phyloP scores from a whole-genome alignment of 139 green algal genomes.

The Closterium sp. region DNA sequence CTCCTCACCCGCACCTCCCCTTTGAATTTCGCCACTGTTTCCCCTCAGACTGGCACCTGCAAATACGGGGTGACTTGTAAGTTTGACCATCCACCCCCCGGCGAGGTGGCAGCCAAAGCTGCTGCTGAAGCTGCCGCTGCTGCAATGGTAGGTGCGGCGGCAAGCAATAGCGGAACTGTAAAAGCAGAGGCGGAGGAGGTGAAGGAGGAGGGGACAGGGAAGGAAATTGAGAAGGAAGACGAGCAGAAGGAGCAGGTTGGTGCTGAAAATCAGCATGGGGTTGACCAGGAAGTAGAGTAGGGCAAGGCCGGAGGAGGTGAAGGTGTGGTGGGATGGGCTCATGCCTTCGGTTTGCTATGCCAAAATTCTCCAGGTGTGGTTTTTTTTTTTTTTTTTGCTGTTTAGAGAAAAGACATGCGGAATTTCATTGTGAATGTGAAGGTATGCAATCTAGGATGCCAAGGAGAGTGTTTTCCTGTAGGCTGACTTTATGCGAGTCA shows the following conservation, averaged over 20 bases:
- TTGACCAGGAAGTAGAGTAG: background rate
- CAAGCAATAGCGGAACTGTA: background rate
- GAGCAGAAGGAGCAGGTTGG: background rate
- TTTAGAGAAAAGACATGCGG: too few species aligned
- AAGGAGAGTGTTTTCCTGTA: too few species aligned
- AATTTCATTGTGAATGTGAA: too few species aligned
- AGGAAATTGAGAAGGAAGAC: background rate
- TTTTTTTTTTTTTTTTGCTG: too few species aligned
- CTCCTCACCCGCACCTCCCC: background rate
- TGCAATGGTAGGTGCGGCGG: background rate
- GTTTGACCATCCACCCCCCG: conserved; percentile 14
- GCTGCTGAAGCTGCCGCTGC: background rate
- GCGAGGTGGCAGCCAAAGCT: conserved; percentile 22
- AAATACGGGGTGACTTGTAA: conserved; percentile 15
- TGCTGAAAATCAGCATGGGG: background rate
- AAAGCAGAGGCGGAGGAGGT: background rate
- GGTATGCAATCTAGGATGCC: too few species aligned
- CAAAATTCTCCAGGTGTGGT: too few species aligned
- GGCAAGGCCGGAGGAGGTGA: background rate
- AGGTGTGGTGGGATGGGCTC: too few species aligned
- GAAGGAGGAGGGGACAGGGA: background rate
- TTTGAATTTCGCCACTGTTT: background rate
- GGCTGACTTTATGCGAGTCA: too few species aligned
- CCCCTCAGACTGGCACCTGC: conserved; percentile 18
- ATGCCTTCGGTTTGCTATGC: too few species aligned